phyloP scores from a whole-genome alignment of 805 yeast genomes.

The Kodamaea leandrae region DNA sequence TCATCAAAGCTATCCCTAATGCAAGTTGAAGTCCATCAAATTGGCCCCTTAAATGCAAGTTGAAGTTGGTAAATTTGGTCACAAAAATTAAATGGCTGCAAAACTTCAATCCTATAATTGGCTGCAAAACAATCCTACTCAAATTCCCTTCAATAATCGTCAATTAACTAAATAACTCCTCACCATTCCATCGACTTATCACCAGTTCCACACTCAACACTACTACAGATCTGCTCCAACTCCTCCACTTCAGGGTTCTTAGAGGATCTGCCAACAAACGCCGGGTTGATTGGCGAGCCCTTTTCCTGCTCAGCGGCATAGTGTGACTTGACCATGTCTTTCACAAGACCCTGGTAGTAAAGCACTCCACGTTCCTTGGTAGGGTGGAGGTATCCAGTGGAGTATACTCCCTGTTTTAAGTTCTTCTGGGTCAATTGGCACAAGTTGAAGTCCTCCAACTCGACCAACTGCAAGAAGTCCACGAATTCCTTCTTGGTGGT shows the following conservation, averaged over 20 bases:
- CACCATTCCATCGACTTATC: conserved; percentile 13
- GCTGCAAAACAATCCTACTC: no score
- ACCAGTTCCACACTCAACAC: conserved; percentile 45
- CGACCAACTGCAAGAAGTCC: conserved; percentile 61
- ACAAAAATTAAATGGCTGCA: no score
- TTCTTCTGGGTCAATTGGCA: conserved; percentile 60
- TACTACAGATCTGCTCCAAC: conserved; percentile 48
- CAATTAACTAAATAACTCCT: not conserved
- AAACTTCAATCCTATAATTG: no score
- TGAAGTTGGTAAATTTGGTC: no score
- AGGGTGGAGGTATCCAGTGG: conserved; percentile 60
- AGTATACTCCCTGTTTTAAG: conserved; percentile 58
- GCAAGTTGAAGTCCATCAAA: no score
- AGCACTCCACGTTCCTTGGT: conserved; percentile 57
- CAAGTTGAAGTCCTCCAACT: conserved; percentile 56
- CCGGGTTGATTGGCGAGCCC: conserved; percentile 53
- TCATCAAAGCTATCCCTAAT: no score
- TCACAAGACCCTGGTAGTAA: conserved; percentile 52
- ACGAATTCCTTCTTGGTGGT: conserved; percentile 58
- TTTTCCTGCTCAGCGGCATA: conserved; percentile 42
- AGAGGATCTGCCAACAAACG: conserved; percentile 39
- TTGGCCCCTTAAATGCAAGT: no score
- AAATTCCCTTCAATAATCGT: not conserved
- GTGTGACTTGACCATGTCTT: conserved; percentile 58
- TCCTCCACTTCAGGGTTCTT: conserved; percentile 44